Conservation (phyloP, 768 basidiomycete species). For the Pleurotus giganteus region DNA sequence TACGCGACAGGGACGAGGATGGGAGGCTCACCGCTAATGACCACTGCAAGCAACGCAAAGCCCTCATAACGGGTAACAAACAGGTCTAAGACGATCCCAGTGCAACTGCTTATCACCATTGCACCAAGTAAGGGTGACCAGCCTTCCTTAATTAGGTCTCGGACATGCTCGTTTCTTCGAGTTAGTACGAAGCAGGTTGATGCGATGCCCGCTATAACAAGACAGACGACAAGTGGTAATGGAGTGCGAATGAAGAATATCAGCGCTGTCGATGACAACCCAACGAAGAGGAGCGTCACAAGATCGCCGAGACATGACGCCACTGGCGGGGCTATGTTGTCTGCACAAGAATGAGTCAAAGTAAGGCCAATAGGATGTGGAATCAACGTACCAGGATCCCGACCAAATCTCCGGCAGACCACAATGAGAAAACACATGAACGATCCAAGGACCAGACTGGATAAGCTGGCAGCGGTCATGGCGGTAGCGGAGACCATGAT, state of each 20-base stretch:
- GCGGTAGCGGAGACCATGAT: slow-evolving; percentile 73
- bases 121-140: slow-evolving; percentile 92
- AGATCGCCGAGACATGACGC: slow-evolving; percentile 93
- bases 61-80: slow-evolving; percentile 88
- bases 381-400: slow-evolving; percentile 72
- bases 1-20: neutral
- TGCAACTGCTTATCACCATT: slow-evolving; percentile 83
- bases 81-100: slow-evolving; percentile 88
- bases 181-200: slow-evolving; percentile 53
- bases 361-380: neutral
- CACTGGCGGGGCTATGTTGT: slow-evolving; percentile 94
- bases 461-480: slow-evolving; percentile 79
- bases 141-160: slow-evolving; percentile 73
- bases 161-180: slow-evolving; percentile 64
- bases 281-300: slow-evolving; percentile 83
- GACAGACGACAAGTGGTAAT: slow-evolving; percentile 55
- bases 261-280: slow-evolving; percentile 68
- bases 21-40: slow-evolving; percentile 69
- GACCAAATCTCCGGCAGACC: slow-evolving; percentile 66
- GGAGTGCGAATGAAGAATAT: slow-evolving; percentile 64
- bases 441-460: slow-evolving; percentile 77
- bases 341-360: slow-evolving; percentile 32
- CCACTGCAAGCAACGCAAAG: slow-evolving; percentile 83
- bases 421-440: slow-evolving; percentile 91
- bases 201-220: slow-evolving; percentile 47